Evolutionary conservation across 192 early-diverging fungal species (phyloP), one percentile per base, ranked within the genome.

Genomic region (Piromyces finnis): DNA sequence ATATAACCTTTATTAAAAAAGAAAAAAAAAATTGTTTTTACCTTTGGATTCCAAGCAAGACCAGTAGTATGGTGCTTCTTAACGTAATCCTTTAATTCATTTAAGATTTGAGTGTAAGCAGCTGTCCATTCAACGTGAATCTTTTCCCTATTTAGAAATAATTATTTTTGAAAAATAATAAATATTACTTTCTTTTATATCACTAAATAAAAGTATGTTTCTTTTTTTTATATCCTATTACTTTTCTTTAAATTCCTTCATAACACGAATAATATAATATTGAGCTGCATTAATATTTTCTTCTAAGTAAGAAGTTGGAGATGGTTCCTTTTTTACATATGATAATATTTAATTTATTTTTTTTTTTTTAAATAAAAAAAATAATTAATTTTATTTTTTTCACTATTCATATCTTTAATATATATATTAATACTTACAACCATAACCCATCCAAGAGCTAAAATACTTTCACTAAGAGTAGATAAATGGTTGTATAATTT

Each of bases 261-360:
- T 90, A 82, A 98, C 94, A 37, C 94, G 91, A 86, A 96, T 94
- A 30, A 90, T 87, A 82, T 94, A 99, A 80, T 96, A 99, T 86
- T 96, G 94, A 22, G 94, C 95, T 35, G 94, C 89, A 35, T 98
- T 94, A 85, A 93, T 94, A 89, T 94, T 93, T 77, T 97, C 96
- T 26, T 88, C 89, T 79, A 99, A 89, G 81, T 90, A 96, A 26
- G 95, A 93, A 28, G 90, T 95, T 32, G 97, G 94, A 2, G 93
- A 91, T 35, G 93, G 92, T 83, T 95, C 94, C 92, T 91, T 81
- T 77, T 81, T 77, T 81, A 18, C 78, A 32, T 41, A 12, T 77
- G 22, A 78, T 37, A 14, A 14, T 14, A 37, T 37, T 37, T 14
- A 37, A 14, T 15, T 12, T 37, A 14, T 12, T 35, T 35, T n/a